A percentile compares a stretch with the other conserved stretches of the same genome.
Evolutionary conservation across 75 land plant species (phyloP).

Genomic region (Cryptomeria japonica): DNA sequence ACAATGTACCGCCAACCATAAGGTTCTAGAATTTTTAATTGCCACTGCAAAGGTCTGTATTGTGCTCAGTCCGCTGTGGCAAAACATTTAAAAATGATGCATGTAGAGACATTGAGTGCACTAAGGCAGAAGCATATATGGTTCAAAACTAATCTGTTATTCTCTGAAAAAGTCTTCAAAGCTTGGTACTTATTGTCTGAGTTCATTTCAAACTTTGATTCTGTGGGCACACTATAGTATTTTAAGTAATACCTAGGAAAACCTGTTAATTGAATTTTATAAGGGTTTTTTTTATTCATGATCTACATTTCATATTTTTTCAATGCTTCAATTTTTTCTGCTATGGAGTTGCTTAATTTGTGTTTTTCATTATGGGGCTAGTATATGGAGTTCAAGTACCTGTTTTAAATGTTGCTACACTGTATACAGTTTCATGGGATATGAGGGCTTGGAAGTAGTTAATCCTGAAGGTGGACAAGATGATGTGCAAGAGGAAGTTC

Average conservation of each 20-base stretch:
- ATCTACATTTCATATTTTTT: not conserved
- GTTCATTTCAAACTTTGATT: not conserved
- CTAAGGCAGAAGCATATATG: not conserved
- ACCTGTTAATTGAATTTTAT: not conserved
- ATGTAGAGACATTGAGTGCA: not conserved
- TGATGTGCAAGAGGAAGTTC: conserved; percentile 94
- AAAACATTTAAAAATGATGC: not conserved
- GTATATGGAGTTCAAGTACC: not conserved
- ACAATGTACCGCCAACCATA: no score
- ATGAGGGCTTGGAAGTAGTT: conserved; percentile 93
- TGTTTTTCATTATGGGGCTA: not conserved
- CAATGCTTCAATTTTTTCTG: not conserved
- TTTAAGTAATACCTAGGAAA: not conserved
- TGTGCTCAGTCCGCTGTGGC: not conserved
- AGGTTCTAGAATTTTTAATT: no score
- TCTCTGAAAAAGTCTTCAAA: no score
- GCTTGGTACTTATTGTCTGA: not conserved
- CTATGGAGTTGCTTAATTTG: not conserved
- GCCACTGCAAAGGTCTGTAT: no score
- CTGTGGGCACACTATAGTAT: not conserved
- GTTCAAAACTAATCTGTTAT: no score
- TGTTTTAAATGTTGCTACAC: not conserved
- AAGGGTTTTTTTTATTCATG: not conserved
- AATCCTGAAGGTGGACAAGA: conserved; percentile 97
- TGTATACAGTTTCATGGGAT: conserved; percentile 58